Base-by-base conservation (phyloP, 2,329 filamentous ascomycete genomes). In the Xylaria sp. region DNA sequence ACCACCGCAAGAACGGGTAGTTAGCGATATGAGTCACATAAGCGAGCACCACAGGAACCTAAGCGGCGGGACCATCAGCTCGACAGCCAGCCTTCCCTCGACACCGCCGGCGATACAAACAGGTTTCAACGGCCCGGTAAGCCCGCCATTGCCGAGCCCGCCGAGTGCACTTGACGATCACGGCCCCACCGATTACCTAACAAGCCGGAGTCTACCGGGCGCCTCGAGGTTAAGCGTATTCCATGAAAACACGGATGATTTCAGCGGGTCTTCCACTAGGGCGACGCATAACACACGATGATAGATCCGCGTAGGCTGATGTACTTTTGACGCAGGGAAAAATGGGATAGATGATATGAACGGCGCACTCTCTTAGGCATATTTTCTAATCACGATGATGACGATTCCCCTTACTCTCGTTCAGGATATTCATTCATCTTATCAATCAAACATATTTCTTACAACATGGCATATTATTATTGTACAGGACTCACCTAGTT, bases 11-110 rank as follows among this genome's bases (percentile, higher is more conserved):
- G 53, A 58, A 23, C 66, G 70, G 46, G 69, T 76, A 25, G 71
- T 73, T 37, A 80, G 78, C n/a, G 77, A 75, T 54, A 69, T 81
- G 15, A 81, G 79, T 15, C 74, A 74, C 31, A 64, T 82, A 28
- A 80, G 77, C 67, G 78, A 80, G 38, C 72, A 75, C 62, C 73
- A 11, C 80, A 82, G 80, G 1, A 75, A 80, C 40, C 73, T 78
- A 46, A 81, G 79, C 70, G 78, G 79, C 62, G 71, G 72, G 1
- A 80, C 78, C 2, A 76, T 80, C 23, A 77, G 74, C 60, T 78
- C 77, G 35, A 72, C 64, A 15, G 53, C 38, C 55, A 52, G 58
- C 40, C 42, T 57, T 15, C 40, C 55, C n/a, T 37, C 25, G 6
- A 59, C 62, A 21, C 62, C 70, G 19, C 61, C 66, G 11, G 56